These are phyloP conservation scores for Barnettozyma botsteinii DNA, from an alignment of 805 yeast genomes.

Conservation along the genomic window DNA sequence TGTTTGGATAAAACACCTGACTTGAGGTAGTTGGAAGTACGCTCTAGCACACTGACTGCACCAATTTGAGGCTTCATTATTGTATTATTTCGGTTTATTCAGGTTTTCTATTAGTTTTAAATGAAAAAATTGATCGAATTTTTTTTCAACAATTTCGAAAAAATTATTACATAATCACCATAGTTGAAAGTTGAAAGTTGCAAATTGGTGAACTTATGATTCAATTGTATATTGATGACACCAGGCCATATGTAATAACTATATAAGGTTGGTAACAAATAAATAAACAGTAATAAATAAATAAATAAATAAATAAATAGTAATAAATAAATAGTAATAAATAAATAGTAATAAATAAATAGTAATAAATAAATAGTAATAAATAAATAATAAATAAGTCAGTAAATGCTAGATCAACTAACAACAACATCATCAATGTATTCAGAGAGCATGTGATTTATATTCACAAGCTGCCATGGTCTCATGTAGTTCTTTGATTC, in stretches of 20 bases:
- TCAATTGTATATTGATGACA: too few species aligned
- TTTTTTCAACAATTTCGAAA: not conserved
- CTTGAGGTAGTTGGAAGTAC: conserved; percentile 70
- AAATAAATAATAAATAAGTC: not conserved
- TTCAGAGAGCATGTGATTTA: not conserved
- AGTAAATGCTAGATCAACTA: not conserved
- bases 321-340: not conserved
- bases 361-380: not conserved
- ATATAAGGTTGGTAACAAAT: too few species aligned
- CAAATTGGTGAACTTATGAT: too few species aligned
- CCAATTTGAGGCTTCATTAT: conserved; percentile 67
- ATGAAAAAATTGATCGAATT: not conserved
- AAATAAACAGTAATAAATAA: too few species aligned
- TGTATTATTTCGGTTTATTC: not conserved
- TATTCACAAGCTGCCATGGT: conserved; percentile 5
- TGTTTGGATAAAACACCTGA: conserved; percentile 63
- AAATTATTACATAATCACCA: not conserved
- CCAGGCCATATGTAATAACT: too few species aligned
- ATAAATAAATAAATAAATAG: not conserved
- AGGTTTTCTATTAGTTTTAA: too few species aligned
- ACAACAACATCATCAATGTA: conserved; percentile 1
- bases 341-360: not conserved
- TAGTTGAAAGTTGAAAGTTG: not conserved
- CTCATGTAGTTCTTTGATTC: conserved; percentile 3
- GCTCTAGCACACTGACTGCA: conserved; percentile 72